Base-by-base conservation (phyloP, 2,329 filamentous ascomycete species). In the Tolypocladium capitatum region DNA sequence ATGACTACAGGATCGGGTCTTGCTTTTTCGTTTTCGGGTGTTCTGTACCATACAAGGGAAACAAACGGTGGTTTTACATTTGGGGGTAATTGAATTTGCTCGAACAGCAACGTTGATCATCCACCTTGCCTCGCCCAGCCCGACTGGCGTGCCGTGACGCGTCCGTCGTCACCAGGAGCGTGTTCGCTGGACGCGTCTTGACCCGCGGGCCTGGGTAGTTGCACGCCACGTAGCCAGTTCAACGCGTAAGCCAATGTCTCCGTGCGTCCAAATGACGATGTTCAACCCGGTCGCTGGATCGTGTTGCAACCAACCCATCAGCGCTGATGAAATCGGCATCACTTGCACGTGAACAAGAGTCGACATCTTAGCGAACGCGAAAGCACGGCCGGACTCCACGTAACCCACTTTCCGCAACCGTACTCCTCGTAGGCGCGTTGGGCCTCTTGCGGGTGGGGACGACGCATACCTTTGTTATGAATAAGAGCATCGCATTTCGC, bases 1-100 rank as follows among this genome's bases (percentile, higher is more conserved):
- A 67, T 62, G 63, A 66, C 61, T 63, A 65, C 57, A 65, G 67
- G 59, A 66, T 63, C 60, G 58, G 62, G 64, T 64, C 57, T 64
- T 66, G 60, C 38, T 65, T 68, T 68, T 62, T 66, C 59, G 38
- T 65, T 62, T 21, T 30, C 9, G 55, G 65, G 66, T 65, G 63
- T 67, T 69, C 48, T 68, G 66, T 69, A 68, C 58, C 62, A 68
- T 68, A 51, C 27, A 69, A 54, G 65, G 66, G 64, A 63, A 65
- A 60, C 49, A 63, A 65, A 60, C 49, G 57, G 63, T 59, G 60
- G 59, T 28, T 54, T 62, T 65, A 57, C 57, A 66, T 57, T 55
- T 54, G 56, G 62, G 62, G 59, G 53, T 61, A 66, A 66, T 65
- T 50, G 52, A 59, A 52, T 50, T 51, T 48, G 60, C 56, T 56